Conservation (phyloP, 2,329 filamentous ascomycete species). For the Hypoxylon sp. region DNA sequence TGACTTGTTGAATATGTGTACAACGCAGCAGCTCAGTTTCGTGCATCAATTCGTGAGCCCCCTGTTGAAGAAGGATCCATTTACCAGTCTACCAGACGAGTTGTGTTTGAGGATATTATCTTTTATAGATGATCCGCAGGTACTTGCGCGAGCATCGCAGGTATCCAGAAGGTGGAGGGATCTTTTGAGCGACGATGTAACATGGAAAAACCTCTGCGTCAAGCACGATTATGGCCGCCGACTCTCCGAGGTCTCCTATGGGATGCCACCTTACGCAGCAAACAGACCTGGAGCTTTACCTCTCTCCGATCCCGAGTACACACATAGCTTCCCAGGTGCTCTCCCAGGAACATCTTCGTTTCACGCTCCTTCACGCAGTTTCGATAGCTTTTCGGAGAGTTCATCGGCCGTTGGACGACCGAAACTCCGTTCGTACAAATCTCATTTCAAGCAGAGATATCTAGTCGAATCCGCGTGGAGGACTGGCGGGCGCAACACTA, state of each 20-base stretch:
- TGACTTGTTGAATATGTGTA: conserved; percentile 92
- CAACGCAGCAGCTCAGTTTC: conserved; percentile 94
- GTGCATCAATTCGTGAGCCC: conserved; percentile 97
- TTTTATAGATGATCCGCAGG: conserved; percentile 97
- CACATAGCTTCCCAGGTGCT: conserved; percentile 64
- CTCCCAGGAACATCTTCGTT: conserved; percentile 56
- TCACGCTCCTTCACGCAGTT: conserved; percentile 64
- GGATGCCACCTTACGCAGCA: conserved; percentile 54
- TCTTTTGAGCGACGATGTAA: conserved; percentile 94
- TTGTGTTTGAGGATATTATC: conserved; percentile 92
- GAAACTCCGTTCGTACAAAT: conserved; percentile 88
- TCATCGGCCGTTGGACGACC: conserved; percentile 62
- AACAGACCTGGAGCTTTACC: conserved; percentile 54
- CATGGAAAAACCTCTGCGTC: conserved; percentile 97
- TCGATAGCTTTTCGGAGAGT: conserved; percentile 66
- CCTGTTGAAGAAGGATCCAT: conserved; percentile 94
- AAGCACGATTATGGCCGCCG: conserved; percentile 88
- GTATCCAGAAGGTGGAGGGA: conserved; percentile 97
- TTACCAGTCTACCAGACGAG: conserved; percentile 92
- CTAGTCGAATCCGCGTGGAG: conserved; percentile 98
- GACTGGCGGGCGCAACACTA: conserved; percentile 86
- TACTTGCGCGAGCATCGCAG: conserved; percentile 91
- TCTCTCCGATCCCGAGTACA: conserved; percentile 55
- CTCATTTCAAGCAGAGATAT: conserved; percentile 97
- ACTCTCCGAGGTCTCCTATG: conserved; percentile 66